Evolutionary conservation across 768 basidiomycete species (phyloP).

Genomic region (Leccinum truebloodii): DNA sequence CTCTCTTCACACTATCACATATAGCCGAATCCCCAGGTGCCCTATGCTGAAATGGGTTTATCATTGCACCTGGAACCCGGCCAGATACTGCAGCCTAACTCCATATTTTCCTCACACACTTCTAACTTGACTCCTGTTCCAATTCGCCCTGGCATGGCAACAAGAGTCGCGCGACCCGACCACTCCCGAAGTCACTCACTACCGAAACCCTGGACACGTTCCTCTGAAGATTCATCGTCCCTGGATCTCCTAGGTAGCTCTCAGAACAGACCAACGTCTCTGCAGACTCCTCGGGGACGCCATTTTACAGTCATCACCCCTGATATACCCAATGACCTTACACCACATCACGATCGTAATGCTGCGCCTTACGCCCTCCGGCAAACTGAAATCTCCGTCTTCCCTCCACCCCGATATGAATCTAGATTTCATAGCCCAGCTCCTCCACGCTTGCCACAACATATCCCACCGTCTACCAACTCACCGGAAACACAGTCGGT

Average conservation of each 20-base stretch:
- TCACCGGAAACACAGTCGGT: slow-evolving; percentile 7
- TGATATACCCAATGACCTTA: slow-evolving; percentile 6
- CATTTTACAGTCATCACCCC: slow-evolving; percentile 12
- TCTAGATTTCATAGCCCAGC: slow-evolving; percentile 8
- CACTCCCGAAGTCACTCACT: slow-evolving; percentile 16
- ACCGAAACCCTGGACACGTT: slow-evolving; percentile 7
- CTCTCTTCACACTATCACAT: slow-evolving; percentile 12
- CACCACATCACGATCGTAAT: slow-evolving; percentile 13
- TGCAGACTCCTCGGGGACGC: slow-evolving; percentile 18
- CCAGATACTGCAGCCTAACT: slow-evolving; percentile 50
- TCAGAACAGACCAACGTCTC: slow-evolving; percentile 8
- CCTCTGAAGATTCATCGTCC: background rate
- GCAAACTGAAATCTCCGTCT: slow-evolving; percentile 14
- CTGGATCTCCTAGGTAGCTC: background rate
- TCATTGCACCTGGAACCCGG: slow-evolving; percentile 56
- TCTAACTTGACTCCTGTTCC: slow-evolving; percentile 4
- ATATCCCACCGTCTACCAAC: slow-evolving; percentile 3
- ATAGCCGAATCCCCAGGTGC: slow-evolving; percentile 12
- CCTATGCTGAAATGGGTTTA: slow-evolving; percentile 31
- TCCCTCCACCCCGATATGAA: slow-evolving; percentile 28
- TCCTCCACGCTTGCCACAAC: slow-evolving; percentile 13
- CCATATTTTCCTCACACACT: slow-evolving; percentile 14
- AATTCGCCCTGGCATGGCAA: background rate
- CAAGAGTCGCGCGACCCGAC: slow-evolving; percentile 7
- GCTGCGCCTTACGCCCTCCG: slow-evolving; percentile 16